Conservation (phyloP, 805 yeast species). For the Saturnispora besseyi region DNA sequence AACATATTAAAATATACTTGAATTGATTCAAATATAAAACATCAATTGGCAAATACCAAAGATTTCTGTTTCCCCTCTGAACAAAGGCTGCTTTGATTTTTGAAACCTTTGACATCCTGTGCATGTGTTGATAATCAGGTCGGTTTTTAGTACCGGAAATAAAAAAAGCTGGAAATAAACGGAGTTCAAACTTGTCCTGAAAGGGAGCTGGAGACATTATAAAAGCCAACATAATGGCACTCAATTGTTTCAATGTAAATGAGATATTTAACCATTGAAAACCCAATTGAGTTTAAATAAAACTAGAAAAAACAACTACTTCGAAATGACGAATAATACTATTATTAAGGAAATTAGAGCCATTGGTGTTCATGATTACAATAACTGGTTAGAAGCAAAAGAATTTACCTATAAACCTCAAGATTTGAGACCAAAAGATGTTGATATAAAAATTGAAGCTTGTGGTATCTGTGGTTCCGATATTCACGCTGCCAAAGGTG, state of each 20-base stretch:
- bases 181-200: background rate
- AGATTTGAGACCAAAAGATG: slow-evolving; percentile 21
- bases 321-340: background rate
- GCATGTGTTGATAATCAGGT: background rate
- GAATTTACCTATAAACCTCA: slow-evolving; percentile 16
- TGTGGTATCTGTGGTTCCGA: slow-evolving; percentile 47
- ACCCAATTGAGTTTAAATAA: background rate
- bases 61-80: no score
- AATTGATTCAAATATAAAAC: no score
- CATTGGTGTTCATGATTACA: slow-evolving; percentile 15
- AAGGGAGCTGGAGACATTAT: background rate
- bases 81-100: background rate
- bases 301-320: background rate
- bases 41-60: no score
- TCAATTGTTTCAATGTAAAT: no score
- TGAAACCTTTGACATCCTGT: background rate
- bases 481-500: slow-evolving; percentile 35
- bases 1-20: no score
- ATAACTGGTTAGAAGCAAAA: slow-evolving; percentile 15
- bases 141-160: background rate
- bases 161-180: background rate
- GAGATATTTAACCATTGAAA: no score
- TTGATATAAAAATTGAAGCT: slow-evolving; percentile 36
- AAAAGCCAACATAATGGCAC: no score
- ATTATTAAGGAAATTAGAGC: slow-evolving; percentile 13